These are phyloP conservation scores for Trichoderma koningiopsis DNA, from an alignment of 2,329 filamentous ascomycete species.

Conservation along the genomic window DNA sequence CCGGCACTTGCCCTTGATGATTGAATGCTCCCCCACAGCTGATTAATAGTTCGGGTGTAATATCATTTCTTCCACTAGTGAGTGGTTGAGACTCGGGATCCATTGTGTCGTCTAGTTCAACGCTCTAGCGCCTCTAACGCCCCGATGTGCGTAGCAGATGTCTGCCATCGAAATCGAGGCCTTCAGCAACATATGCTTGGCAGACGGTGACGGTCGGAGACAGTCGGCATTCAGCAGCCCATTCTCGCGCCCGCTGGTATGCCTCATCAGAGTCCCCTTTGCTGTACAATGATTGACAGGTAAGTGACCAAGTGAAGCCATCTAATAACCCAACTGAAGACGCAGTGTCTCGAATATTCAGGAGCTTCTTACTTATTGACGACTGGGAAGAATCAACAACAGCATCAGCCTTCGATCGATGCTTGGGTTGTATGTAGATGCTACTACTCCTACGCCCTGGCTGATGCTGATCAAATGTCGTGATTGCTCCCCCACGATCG, in stretches of 20 bases:
- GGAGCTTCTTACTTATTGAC: background rate
- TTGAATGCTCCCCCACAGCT: background rate
- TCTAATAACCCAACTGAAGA: background rate
- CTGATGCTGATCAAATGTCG: background rate
- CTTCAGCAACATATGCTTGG: background rate
- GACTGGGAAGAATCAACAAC: background rate
- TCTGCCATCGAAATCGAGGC: background rate
- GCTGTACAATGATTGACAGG: background rate
- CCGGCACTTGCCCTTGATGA: background rate
- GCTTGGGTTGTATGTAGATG: background rate
- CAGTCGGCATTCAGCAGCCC: background rate
- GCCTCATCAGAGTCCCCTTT: background rate
- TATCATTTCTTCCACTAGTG: background rate
- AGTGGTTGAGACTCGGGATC: background rate
- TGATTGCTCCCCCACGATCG: conserved; percentile 1
- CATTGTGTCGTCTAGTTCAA: background rate
- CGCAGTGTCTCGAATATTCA: background rate
- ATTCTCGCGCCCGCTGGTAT: background rate
- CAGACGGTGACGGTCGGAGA: background rate
- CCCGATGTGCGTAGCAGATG: background rate
- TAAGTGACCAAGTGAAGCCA: background rate
- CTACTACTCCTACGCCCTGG: background rate
- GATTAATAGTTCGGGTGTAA: background rate
- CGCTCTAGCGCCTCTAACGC: background rate
- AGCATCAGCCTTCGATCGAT: background rate